Base-by-base conservation (phyloP, 768 basidiomycete species). In the Suillus ampliporus region DNA sequence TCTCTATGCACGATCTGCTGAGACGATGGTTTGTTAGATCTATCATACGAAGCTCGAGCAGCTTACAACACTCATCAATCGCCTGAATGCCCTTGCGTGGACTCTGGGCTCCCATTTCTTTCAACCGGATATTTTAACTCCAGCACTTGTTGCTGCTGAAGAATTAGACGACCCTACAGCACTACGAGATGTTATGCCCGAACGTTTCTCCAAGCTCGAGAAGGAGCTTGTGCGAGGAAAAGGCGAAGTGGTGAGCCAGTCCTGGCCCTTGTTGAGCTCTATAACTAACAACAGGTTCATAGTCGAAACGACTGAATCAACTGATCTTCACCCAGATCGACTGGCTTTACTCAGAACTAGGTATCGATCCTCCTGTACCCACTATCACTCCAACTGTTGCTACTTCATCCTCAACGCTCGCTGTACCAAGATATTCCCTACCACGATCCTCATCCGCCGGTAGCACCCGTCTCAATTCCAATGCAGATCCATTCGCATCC, bases 191-290 rank as follows among this genome's bases (percentile, higher is more conserved):
- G 90, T 95, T 15, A 89, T 88, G 11, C 89, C 90, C 0, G 93
- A 95, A 66, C 84, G 91, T 14, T 92, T 96, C 70, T 82, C 86
- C 51, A 89, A 81, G 68, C 79, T 96, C 6, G 92, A 95, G 80
- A 90, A 91, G 72, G 93, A 95, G 69, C 83, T 95, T 19, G 88
- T 91, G 11, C 75, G 90, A 58, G 93, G 92, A 13, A 94, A 94
- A 75, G 84, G 85, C n/a, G 94, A 96, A 84, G 83, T 94, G 59
- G 91, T 94, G 68, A 70, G 91, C 81, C 41, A 37, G 1, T 31
- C n/a, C 19, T 28, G 35, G n/a, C 44, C 31, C 35, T 64, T 46
- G 59, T 58, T 57, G 41, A 31, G 23, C 15, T 43, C 52, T 50
- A 28, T n/a, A n/a, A 56, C 63, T 50, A 62, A 60, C 14, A 5